Percentiles rank a stretch among this genome's conserved stretches.
Evolutionary conservation across 2,329 filamentous ascomycete species (phyloP).

Genomic region (Canariomyces notabilis): DNA sequence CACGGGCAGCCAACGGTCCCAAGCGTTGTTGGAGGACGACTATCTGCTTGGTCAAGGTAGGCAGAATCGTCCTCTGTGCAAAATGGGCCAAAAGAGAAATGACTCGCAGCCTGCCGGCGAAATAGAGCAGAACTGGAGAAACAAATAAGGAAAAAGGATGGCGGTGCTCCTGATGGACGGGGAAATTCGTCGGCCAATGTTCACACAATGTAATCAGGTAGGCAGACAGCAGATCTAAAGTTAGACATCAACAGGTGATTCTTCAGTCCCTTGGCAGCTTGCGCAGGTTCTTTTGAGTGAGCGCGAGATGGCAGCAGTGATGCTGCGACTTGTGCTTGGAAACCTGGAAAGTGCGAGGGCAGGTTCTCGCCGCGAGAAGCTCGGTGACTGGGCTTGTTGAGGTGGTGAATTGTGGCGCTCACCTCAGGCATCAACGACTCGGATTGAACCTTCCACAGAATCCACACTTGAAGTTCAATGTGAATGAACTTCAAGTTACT

Average conservation of each 20-base stretch:
- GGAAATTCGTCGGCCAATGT: not conserved
- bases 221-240: not conserved
- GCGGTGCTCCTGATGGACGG: not conserved
- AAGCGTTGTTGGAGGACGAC: too few relatives aligned
- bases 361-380: not conserved
- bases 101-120: not conserved
- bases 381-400: not conserved
- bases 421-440: not conserved
- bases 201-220: not conserved
- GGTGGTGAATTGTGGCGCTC: not conserved
- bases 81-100: slow-evolving; percentile 8
- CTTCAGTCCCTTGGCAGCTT: too few relatives aligned
- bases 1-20: too few relatives aligned
- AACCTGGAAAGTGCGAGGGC: not conserved
- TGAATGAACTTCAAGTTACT: too few relatives aligned
- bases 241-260: too few relatives aligned
- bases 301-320: too few relatives aligned
- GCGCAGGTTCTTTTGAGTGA: too few relatives aligned
- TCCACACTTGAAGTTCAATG: too few relatives aligned
- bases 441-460: too few relatives aligned
- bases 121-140: not conserved
- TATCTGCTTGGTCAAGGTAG: not conserved
- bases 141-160: slow-evolving; percentile 2
- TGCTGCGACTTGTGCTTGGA: not conserved
- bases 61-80: not conserved